These are phyloP conservation scores for Pichia heedii DNA, from an alignment of 805 yeast genomes.

Conservation along the genomic window DNA sequence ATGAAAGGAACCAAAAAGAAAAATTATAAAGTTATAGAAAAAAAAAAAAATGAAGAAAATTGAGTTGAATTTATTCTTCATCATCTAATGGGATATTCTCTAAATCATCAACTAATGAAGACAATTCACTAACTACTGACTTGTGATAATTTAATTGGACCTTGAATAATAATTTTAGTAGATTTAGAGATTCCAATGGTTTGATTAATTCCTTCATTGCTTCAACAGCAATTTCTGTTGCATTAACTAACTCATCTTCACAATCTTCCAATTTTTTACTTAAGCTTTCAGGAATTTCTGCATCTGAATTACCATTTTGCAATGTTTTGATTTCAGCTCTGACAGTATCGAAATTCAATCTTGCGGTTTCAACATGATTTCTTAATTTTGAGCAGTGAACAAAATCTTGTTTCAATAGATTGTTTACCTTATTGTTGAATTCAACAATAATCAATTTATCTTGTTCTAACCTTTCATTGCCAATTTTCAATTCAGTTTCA, in stretches of 20 bases:
- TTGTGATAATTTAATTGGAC: constrained; percentile 62
- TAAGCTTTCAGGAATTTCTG: constrained; percentile 41
- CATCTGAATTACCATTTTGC: constrained; percentile 29
- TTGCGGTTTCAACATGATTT: constrained; percentile 58
- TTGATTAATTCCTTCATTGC: constrained; percentile 65
- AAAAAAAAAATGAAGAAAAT: not conserved
- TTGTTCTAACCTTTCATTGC: constrained; percentile 60
- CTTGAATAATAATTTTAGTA: constrained; percentile 56
- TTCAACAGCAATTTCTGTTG: constrained; percentile 70
- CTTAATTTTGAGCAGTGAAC: constrained; percentile 52
- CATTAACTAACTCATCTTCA: constrained; percentile 75
- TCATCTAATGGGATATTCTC: constrained; percentile 36
- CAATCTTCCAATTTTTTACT: constrained; percentile 42
- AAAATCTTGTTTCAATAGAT: constrained; percentile 48
- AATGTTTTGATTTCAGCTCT: constrained; percentile 45
- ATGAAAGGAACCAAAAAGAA: too few species aligned
- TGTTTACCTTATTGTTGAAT: constrained; percentile 48
- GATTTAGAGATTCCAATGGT: constrained; percentile 54
- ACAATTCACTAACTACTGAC: constrained; percentile 41
- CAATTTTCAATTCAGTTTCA: constrained; percentile 52
- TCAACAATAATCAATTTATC: constrained; percentile 53
- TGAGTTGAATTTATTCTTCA: not conserved
- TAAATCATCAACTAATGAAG: constrained; percentile 36
- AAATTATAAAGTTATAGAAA: too few species aligned
- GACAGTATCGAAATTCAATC: constrained; percentile 61